Evolutionary conservation across 805 yeast species (phyloP).

Genomic region (Ogataea saltuana): DNA sequence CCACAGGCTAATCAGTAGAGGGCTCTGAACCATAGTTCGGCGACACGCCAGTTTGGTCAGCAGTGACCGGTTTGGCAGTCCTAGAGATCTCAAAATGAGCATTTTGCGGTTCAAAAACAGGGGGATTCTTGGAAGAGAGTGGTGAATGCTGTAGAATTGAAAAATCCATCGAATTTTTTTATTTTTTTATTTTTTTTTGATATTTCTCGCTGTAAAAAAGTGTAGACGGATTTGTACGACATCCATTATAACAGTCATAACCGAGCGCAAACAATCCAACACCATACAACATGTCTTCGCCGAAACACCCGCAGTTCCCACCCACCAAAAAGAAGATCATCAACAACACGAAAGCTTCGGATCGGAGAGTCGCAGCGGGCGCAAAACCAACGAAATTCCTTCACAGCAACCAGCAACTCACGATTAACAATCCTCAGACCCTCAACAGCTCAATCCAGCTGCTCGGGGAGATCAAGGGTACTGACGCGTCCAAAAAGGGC

Average conservation of each 20-base stretch:
- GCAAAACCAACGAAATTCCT: conserved; percentile 47
- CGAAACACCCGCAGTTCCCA: conserved; percentile 2
- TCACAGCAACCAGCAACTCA: conserved; percentile 33
- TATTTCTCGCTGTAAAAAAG: no score
- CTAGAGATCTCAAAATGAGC: conserved; percentile 4
- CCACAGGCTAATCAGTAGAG: no score
- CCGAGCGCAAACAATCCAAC: background rate
- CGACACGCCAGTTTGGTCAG: background rate
- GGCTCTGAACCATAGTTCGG: background rate
- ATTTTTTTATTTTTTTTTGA: no score
- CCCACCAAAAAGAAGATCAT: conserved; percentile 8
- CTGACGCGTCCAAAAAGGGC: conserved; percentile 38
- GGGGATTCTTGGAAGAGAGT: background rate
- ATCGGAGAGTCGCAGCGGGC: conserved; percentile 56
- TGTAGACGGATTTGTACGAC: background rate
- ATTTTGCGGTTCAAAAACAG: background rate
- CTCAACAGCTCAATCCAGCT: conserved; percentile 21
- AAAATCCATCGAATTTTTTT: no score
- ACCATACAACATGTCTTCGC: conserved; percentile 2
- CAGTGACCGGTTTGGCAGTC: background rate
- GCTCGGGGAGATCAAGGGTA: conserved; percentile 19
- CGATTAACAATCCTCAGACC: conserved; percentile 16
- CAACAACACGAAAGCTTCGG: conserved; percentile 44
- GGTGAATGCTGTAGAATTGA: background rate
- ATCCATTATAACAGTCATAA: background rate